phyloP scores from a whole-genome alignment of 495 filamentous ascomycete species.

The Xylaria bambusicola region DNA sequence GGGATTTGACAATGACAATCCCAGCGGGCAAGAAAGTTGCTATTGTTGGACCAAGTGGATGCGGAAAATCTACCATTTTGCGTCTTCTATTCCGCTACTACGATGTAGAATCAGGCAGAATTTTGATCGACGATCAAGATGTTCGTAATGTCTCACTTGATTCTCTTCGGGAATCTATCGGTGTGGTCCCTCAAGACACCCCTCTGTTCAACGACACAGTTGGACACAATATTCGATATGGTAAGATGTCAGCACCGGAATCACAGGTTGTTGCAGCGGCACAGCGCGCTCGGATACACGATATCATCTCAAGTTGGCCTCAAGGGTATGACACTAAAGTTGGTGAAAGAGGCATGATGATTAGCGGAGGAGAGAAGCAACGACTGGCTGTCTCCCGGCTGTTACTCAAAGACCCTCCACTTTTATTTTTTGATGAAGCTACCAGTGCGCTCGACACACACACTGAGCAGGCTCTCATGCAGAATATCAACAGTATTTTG shows the following conservation, averaged over 20 bases:
- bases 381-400: constrained; percentile 83
- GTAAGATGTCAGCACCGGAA: constrained; percentile 74
- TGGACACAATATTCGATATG: constrained; percentile 93
- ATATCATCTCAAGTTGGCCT: constrained; percentile 74
- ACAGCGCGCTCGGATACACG: constrained; percentile 78
- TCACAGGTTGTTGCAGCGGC: constrained; percentile 77
- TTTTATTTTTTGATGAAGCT: constrained; percentile 97
- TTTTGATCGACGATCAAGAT: constrained; percentile 92
- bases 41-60: constrained; percentile 92
- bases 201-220: constrained; percentile 96
- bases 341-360: constrained; percentile 97
- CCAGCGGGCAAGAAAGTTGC: constrained; percentile 95
- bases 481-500: constrained; percentile 92
- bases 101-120: constrained; percentile 83
- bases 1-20: constrained; percentile 81
- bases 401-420: constrained; percentile 86
- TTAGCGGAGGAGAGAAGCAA: constrained; percentile 95
- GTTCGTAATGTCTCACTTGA: constrained; percentile 79
- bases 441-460: constrained; percentile 95
- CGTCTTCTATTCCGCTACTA: constrained; percentile 92
- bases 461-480: constrained; percentile 87
- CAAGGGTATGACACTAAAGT: constrained; percentile 91
- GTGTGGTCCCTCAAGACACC: constrained; percentile 96
- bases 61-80: constrained; percentile 92
- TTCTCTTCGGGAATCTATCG: constrained; percentile 81